These are phyloP conservation scores for Naganishia friedmannii DNA, from an alignment of 768 basidiomycete species.

Conservation along the genomic window DNA sequence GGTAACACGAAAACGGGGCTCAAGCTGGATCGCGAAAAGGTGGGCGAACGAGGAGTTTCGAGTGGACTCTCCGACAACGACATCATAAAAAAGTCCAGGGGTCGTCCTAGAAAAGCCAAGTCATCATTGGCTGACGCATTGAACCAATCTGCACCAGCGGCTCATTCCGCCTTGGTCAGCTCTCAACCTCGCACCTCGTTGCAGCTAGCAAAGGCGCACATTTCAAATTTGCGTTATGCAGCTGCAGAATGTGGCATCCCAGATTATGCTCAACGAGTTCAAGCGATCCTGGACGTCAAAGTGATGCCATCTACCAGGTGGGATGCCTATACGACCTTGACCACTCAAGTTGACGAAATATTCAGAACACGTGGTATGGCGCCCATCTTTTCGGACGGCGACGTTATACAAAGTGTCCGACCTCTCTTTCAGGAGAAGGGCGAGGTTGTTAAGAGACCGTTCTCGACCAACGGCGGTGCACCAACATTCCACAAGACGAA, in stretches of 20 bases:
- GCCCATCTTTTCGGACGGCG: background rate
- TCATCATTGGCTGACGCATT: background rate
- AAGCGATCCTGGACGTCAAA: background rate
- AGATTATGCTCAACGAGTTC: background rate
- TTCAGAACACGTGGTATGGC: background rate
- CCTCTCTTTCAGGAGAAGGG: background rate
- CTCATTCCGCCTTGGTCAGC: background rate
- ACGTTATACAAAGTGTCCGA: background rate
- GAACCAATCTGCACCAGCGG: background rate
- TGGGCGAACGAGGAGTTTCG: background rate
- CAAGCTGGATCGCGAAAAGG: background rate
- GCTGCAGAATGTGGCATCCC: constrained; percentile 1
- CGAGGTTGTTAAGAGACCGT: background rate
- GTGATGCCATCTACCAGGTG: background rate
- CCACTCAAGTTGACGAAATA: background rate
- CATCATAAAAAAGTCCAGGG: background rate
- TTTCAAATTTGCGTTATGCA: constrained; percentile 4
- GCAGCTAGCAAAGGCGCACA: constrained; percentile 5
- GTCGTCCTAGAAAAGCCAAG: constrained; percentile 1
- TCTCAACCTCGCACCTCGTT: background rate
- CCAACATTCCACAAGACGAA: background rate
- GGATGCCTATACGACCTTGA: constrained; percentile 3
- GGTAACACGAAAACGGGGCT: background rate
- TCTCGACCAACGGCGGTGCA: background rate
- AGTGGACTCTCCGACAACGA: background rate